Percentiles rank a stretch among this genome's conserved stretches.
Conservation (phyloP, 768 basidiomycete species). For the Panaeolus cyanescens region DNA sequence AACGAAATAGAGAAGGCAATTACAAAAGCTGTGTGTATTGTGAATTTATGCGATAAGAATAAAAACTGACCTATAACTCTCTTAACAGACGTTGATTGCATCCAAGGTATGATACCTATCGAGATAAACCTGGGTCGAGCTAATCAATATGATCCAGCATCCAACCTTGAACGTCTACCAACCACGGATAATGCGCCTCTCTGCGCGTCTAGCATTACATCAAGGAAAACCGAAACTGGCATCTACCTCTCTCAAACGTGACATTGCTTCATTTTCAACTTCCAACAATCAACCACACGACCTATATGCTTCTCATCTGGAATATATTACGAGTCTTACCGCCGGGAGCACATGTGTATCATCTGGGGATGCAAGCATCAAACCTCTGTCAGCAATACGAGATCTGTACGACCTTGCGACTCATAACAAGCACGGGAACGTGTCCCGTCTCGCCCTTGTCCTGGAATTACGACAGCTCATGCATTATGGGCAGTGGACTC, state of each 20-base stretch:
- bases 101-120: neutral
- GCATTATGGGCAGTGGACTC: constrained; percentile 54
- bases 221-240: constrained; percentile 58
- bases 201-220: constrained; percentile 58
- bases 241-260: constrained; percentile 56
- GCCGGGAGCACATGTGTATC: neutral
- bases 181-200: constrained; percentile 60
- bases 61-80: neutral
- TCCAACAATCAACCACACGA: constrained; percentile 53
- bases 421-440: constrained; percentile 36
- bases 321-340: constrained; percentile 46
- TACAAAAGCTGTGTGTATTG: constrained; percentile 63
- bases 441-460: constrained; percentile 53
- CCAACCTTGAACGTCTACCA: constrained; percentile 64
- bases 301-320: constrained; percentile 56
- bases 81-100: neutral
- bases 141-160: constrained; percentile 42
- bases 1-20: constrained; percentile 68
- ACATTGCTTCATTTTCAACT: constrained; percentile 45
- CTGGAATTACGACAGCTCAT: constrained; percentile 60
- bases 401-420: constrained; percentile 29
- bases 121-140: neutral
- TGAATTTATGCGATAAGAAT: constrained; percentile 1
- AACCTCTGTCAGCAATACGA: constrained; percentile 33
- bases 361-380: constrained; percentile 14